Evolutionary conservation across 2,329 filamentous ascomycete species (phyloP), one percentile per base, ranked within the genome.

Genomic region (Anisogramma anomala): DNA sequence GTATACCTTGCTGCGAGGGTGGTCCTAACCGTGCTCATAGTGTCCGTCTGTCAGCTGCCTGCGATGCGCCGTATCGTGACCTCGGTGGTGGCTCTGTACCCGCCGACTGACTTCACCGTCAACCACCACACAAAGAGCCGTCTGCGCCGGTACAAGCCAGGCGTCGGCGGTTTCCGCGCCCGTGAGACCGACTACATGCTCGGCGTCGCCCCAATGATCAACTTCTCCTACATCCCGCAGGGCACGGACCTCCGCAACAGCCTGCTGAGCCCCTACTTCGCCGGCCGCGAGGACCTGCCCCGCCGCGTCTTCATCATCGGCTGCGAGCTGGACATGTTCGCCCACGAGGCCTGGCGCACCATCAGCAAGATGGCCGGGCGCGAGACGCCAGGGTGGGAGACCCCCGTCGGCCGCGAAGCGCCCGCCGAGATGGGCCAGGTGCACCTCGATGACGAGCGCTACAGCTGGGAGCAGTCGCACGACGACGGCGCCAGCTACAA

Each of bases 171-270:
- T 20, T 42, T 42, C 23, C 40, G 40, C 13, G 34, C 40, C 4
- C 40, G 40, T n/a, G 40, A 42, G 34, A 42, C 40, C 2, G 40
- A 42, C 34, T 42, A 42, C 27, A 42, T 42, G 40, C 34, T 42
- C 6, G 33, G 28, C 22, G 38, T 42, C 34, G 36, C 40, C 11
- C 40, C 40, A 17, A 42, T 42, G 40, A 38, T 42, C 23, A 34
- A 42, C 40, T 42, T 34, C 34, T 38, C 34, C 3, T 42, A 42
- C 17, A 26, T 42, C 3, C 40, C 40, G 17, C 40, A 33, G 15
- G 40, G 40, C 1, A 42, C 40, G 10, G 40, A 42, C 17, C 15
- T 42, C 1, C 40, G 40, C 40, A 42, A 42, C 28, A 34, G 34
- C 3, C 28, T 42, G n/a, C 40, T 42, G 34, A 42, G 40, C 40